Evolutionary conservation across 148 eudicot genomes (phyloP), one percentile per base, ranked within the genome.

Genomic region (Fagopyrum esculentum): DNA sequence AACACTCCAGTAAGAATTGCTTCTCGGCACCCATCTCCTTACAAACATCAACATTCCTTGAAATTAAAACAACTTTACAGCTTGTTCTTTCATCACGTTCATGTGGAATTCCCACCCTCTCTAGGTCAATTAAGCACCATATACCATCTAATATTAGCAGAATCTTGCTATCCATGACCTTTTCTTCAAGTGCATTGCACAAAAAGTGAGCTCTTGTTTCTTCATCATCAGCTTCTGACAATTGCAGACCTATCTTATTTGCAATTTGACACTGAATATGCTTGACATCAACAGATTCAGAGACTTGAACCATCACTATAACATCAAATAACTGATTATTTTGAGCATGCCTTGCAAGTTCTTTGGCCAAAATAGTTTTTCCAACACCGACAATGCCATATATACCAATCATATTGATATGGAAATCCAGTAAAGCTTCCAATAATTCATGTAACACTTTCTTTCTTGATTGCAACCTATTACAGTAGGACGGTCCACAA

Each of bases 181-280:
- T 61, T 29, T 61, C 68, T 61, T 29, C 43, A 26, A 61, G 43
- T 1, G 12, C 68, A 61, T 9, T 29, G 68, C 10, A 29, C 44
- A 61, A 26, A 61, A 26, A 1, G 68, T 29, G 68, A 61, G 68
- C 68, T 61, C 68, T 61, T 61, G 15, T 61, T 61, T 61, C 44
- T 29, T 61, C 43, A 61, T 61, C 68, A 61, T 61, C 68, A 29
- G 1, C 68, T 6, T 26, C 13, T 61, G 40, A 26, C 12, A 61
- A 61, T 61, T 61, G 68, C 13, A 61, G 68, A 61, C 64, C 44
- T 61, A 61, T 61, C 30, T 61, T 11, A 9, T 26, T 29, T 61
- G 68, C 35, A 29, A 61, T 61, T 10, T 61, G 68, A 29, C 43
- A 26, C 44, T 61, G 68, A 61, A 61, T 61, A 29, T 26, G 15